Base-by-base conservation (phyloP, 495 filamentous ascomycete genomes). In the Penicillium dipodomyicola region DNA sequence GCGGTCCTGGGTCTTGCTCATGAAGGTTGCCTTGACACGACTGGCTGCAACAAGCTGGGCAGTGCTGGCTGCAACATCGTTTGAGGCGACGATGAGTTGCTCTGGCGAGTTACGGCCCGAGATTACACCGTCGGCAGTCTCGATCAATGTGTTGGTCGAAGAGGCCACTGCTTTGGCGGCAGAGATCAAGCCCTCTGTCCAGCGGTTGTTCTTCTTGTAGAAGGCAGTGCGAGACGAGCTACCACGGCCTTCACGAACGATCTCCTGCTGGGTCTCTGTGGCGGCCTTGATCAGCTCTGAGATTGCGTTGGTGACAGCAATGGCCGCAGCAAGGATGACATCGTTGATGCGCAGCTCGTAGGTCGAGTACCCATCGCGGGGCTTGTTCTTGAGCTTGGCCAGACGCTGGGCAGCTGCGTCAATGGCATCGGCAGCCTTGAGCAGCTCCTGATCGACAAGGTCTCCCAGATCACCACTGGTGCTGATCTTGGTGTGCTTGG, bases 171-270 rank as follows among this genome's bases (percentile, higher is more conserved):
- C 94, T 76, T 97, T 97, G 49, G 94, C 94, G 5, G 94, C 94
- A 33, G 90, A 95, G 70, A 98, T 96, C 44, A 98, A 82, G 46
- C 94, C 94, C 68, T 98, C 95, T 0, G 94, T 97, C 94, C 94
- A 98, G 40, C 94, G 86, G 63, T 90, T 90, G 80, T 97, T 95
- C 77, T 96, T 96, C 82, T 98, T 98, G 85, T 98, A 98, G 79
- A 97, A 98, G 35, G 91, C 90, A n/a, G 93, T 92, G 23, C 84
- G 82, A 39, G 91, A 94, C 37, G 90, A 89, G 52, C 84, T 88
- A 52, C 94, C 94, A 12, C 90, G 87, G 15, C 94, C 94, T 67
- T 96, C 90, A 43, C 91, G 86, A n/a, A 98, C 94, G 66, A 98
- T 98, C 73, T 98, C 94, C 68, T 96, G 87, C 68, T 98, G 94